phyloP scores from a whole-genome alignment of 768 basidiomycete species.

The Naganishia onofrii region DNA sequence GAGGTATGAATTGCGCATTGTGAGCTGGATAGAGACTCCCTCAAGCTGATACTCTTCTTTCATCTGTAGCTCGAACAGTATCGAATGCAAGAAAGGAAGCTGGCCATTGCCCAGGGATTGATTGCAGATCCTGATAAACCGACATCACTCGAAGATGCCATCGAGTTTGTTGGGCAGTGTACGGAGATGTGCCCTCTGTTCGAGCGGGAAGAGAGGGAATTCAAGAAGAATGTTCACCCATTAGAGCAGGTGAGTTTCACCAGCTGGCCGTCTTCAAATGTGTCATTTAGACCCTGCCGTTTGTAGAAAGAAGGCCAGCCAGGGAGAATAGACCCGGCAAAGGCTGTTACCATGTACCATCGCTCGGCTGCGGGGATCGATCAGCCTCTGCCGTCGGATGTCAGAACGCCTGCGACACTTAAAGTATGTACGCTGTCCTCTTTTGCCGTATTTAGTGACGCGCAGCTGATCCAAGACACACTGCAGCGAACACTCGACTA shows the following conservation, averaged over 20 bases:
- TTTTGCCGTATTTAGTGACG: slow-evolving; percentile 28
- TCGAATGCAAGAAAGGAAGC: slow-evolving; percentile 48
- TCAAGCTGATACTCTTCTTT: background rate
- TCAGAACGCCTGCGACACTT: slow-evolving; percentile 80
- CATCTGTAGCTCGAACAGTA: slow-evolving; percentile 52
- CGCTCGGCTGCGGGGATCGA: slow-evolving; percentile 87
- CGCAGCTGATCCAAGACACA: background rate
- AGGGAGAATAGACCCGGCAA: slow-evolving; percentile 69
- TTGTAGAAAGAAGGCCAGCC: slow-evolving; percentile 25
- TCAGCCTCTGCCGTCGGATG: slow-evolving; percentile 75
- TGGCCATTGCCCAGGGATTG: slow-evolving; percentile 71
- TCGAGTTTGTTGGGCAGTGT: slow-evolving; percentile 89
- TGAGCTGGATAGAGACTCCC: slow-evolving; percentile 1
- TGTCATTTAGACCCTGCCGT: background rate
- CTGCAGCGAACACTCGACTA: slow-evolving; percentile 81
- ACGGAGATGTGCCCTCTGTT: slow-evolving; percentile 91
- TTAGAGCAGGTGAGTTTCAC: slow-evolving; percentile 71
- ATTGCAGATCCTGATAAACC: slow-evolving; percentile 82
- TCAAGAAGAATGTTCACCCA: slow-evolving; percentile 79
- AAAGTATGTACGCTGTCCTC: slow-evolving; percentile 57
- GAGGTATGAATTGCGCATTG: slow-evolving; percentile 41
- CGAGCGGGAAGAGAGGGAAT: slow-evolving; percentile 84
- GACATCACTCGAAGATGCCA: slow-evolving; percentile 80
- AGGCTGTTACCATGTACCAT: slow-evolving; percentile 92
- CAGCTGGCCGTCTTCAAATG: background rate